These are phyloP conservation scores for Osmozyma mogii DNA, from an alignment of 805 yeast species.

Conservation along the genomic window DNA sequence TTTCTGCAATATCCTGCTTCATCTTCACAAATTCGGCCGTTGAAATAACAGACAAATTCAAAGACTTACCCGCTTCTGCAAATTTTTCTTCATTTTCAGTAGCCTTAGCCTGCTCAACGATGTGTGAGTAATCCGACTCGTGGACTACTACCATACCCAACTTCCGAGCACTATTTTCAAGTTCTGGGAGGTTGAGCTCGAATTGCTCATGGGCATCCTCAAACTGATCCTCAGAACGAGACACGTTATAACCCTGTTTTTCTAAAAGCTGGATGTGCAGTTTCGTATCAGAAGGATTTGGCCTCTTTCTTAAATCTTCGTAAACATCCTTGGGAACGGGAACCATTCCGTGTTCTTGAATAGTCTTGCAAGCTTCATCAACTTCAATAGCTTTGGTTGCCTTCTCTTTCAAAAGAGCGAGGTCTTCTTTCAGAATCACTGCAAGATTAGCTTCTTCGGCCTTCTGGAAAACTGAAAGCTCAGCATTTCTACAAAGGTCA, in stretches of 20 bases:
- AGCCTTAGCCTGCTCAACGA: constrained; percentile 2
- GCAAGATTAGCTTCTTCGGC: not conserved
- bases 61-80: constrained; percentile 5
- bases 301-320: constrained; percentile 1
- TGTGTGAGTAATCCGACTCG: constrained; percentile 1
- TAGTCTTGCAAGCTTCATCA: constrained; percentile 2
- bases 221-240: not conserved
- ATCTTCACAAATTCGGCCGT: constrained; percentile 8
- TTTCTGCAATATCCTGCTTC: constrained; percentile 11
- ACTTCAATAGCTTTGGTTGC: not conserved
- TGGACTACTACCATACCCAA: constrained; percentile 7
- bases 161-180: constrained; percentile 6
- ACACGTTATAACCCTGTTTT: constrained; percentile 3
- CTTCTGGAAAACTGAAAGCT: too few relatives aligned
- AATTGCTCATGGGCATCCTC: constrained; percentile 6
- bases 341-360: constrained; percentile 1
- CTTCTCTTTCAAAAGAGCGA: not conserved
- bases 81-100: constrained; percentile 1
- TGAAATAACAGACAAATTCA: constrained; percentile 8
- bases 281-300: too few relatives aligned
- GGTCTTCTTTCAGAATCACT: not conserved
- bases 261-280: too few relatives aligned
- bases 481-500: too few relatives aligned
- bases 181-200: constrained; percentile 4
- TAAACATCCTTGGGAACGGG: constrained; percentile 4